phyloP scores from a whole-genome alignment of 148 eudicot genomes.

The Camellia granthamiana region DNA sequence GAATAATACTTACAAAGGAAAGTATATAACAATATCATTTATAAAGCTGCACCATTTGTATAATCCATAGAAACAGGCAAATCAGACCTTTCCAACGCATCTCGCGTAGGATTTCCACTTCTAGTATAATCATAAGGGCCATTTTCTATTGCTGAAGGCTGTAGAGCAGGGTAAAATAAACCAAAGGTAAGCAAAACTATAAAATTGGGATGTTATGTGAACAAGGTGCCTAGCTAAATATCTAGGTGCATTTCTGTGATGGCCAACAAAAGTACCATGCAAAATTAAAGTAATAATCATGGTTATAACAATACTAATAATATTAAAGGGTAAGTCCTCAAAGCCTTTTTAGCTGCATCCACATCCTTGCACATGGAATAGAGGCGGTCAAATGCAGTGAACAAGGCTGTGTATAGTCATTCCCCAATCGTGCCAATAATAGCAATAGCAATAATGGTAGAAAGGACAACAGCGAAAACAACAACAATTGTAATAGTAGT shows the following conservation, averaged over 20 bases:
- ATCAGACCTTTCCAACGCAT: constrained; percentile 69
- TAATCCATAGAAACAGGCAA: constrained; percentile 5
- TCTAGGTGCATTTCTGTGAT: not conserved
- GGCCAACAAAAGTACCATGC: constrained; percentile 6
- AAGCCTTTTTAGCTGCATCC: constrained; percentile 1
- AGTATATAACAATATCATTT: not conserved
- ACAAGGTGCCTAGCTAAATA: constrained; percentile 1
- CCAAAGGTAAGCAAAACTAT: not conserved
- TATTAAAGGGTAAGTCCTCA: not conserved
- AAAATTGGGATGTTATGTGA: not conserved
- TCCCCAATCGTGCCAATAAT: not conserved
- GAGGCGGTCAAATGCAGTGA: not conserved
- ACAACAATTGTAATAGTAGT: not conserved
- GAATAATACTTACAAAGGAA: not conserved
- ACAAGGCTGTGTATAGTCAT: not conserved
- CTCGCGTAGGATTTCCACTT: constrained; percentile 97
- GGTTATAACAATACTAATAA: not conserved
- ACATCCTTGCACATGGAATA: not conserved
- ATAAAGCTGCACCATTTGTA: not conserved
- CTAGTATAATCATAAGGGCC: constrained; percentile 95
- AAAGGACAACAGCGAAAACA: not conserved
- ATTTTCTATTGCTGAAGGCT: constrained; percentile 79
- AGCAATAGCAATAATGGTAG: not conserved
- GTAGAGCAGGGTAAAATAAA: constrained; percentile 12
- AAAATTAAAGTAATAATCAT: not conserved